Evolutionary conservation across 805 yeast genomes (phyloP), one percentile per base, ranked within the genome.

Genomic region (Kodamaea laetipori): DNA sequence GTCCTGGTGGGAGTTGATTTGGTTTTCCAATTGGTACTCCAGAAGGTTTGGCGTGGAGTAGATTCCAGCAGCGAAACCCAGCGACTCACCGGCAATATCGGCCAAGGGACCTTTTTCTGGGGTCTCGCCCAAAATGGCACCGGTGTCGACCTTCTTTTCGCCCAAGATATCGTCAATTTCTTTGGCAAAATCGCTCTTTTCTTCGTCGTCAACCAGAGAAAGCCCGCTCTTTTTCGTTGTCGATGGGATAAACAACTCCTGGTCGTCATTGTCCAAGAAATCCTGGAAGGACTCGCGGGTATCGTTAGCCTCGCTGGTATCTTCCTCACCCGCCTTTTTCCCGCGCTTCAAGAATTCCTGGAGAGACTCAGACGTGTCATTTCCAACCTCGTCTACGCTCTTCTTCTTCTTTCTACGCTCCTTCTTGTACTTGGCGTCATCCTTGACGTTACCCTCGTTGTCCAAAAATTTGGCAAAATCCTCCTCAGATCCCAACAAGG

Each of bases 381-480:
- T 45, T 2, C 35, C 16, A 11, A 64, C 70, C 13, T 65, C 53
- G 49, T 51, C 23, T 15, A 16, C 13, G 24, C 23, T 15, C 17
- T 38, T 35, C 25, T 24, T 25, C 11, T 44, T 32, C 26, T 11
- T 26, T 15, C 21, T 12, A 15, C 23, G 39, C 19, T 35, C 39
- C 39, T 41, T 35, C 18, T 33, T 21, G 25, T 28, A 30, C 34
- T 30, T 60, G 17, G 73, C 77, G 37, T 69, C 74, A n/a, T 66
- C 67, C 52, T 73, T 80, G 37, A 80, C 66, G 38, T 73, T 69
- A 1, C 86, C 87, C 37, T 69, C 67, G 9, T 69, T 67, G 52
- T 81, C 84, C 54, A 81, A 60, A 37, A 78, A 67, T 15, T 66
- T 61, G 18, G 73, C 81, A 51, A 81, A 73, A 48, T 72, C 76